Conservation (phyloP, 331 rosid genomes). For the Prunus yedoensis region DNA sequence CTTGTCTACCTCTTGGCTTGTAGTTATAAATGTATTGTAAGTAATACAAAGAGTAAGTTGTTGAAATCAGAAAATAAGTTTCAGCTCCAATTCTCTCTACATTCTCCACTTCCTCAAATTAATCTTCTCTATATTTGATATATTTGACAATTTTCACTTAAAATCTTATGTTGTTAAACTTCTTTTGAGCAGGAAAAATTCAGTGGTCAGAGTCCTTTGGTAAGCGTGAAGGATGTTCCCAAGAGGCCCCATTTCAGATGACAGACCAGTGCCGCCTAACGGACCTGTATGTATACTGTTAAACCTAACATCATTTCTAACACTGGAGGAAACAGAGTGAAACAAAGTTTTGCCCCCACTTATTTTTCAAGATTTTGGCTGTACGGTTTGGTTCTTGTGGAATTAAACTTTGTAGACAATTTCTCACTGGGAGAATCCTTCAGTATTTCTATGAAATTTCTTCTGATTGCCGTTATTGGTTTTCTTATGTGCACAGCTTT, state of each 20-base stretch:
- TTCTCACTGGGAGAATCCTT: conserved; percentile 3
- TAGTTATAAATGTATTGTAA: too few relatives aligned
- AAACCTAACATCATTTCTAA: conserved; percentile 1
- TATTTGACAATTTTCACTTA: too few relatives aligned
- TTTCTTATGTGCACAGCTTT: background rate
- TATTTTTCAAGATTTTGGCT: background rate
- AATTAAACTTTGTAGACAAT: background rate
- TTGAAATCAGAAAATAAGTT: too few relatives aligned
- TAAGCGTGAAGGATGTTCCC: conserved; percentile 20
- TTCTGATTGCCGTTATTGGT: background rate
- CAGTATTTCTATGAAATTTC: background rate
- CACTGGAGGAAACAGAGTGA: background rate
- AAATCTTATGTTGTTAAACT: background rate
- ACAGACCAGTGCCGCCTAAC: conserved; percentile 11
- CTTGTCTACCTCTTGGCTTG: too few relatives aligned
- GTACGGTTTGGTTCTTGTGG: background rate
- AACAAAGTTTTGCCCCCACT: background rate
- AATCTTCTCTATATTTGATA: too few relatives aligned
- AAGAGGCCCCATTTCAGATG: conserved; percentile 41
- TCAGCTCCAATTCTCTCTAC: too few relatives aligned
- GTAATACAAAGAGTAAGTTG: too few relatives aligned
- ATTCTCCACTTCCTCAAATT: too few relatives aligned
- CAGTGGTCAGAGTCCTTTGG: conserved; percentile 1
- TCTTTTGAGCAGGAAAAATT: conserved; percentile 39
- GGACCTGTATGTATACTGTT: conserved; percentile 26